Base-by-base conservation (phyloP, 306 rosid genomes). In the Glycyrrhiza uralensis region DNA sequence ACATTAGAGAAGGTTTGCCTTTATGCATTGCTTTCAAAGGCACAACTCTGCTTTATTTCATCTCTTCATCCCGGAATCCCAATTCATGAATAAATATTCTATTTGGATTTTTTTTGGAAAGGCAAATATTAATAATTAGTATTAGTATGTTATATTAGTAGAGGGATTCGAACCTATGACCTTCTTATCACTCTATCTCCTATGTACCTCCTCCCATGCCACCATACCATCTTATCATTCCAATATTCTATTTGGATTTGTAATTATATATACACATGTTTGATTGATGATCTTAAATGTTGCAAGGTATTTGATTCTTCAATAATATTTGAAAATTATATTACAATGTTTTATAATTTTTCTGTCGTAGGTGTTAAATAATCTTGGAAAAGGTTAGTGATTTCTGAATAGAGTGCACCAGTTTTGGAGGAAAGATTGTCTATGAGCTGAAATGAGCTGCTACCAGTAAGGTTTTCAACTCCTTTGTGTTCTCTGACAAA, bases 281-380 rank as follows among this genome's bases (percentile, higher is more conserved):
- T 73, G 39, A 12, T 69, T 61, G 19, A 13, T 38, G 20, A 49
- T 42, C 58, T 79, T 39, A 51, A 59, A 50, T 41, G 28, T 32
- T 61, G 35, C 66, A 64, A 28, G 52, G 32, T 52, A 49, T 67
- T 6, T 42, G 64, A 60, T 36, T 47, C 66, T 38, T 22, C 32
- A 3, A 39, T 22, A 49, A 58, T 52, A 32, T 41, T 45, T 44
- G 15, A 46, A 74, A 41, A 30, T 59, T 17, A 58, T 58, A n/a
- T 47, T 65, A 13, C 14, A 2, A 1, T 10, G 36, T 12, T 76
- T 74, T 59, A 12, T 36, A 49, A 8, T 60, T 19, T 79, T 35
- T 60, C 50, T 71, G 60, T 71, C 41, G n/a, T 74, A 78, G 87
- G 80, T 20, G 26, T 36, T 42, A 41, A 12, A 38, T 55, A 9